Base-by-base conservation (phyloP, 352 stramenopile species). In the Phytophthora citrophthora region DNA sequence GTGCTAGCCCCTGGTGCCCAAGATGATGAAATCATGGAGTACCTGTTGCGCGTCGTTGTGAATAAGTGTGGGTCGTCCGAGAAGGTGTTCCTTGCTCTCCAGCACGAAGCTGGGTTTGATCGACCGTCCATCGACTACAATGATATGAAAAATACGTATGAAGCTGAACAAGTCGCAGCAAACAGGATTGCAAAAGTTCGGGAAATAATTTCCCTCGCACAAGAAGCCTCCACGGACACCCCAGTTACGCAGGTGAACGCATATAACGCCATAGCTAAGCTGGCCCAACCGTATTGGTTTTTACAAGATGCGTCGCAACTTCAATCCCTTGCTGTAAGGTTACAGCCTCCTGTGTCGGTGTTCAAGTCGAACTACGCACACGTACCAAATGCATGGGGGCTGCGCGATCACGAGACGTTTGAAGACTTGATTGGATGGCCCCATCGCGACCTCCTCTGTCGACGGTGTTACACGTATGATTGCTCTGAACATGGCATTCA, bases 381-480 rank as follows among this genome's bases (percentile, higher is more conserved):
- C 32, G 68, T 60, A 45, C 68, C 74, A 16, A 29, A 69, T 1
- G 61, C 43, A 2, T 46, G 79, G 5, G 81, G 81, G 3, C 27
- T 90, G 27, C 80, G 84, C 5, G 54, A 74, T 26, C 61, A 50
- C 7, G 70, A 61, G 15, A 64, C 66, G 0, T 92, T 94, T 38
- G 74, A 79, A 39, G 64, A 83, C 9, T 44, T 90, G 13, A 80
- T 85, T 40, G 88, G 97, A 60, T 89, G 78, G 53, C 29, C 29
- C 29, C 94, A 94, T 70, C 80, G 86, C 0, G 79, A 93, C 54
- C 52, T 98, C 3, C 97, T 97, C 59, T 98, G 94, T 62, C 76
- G 89, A 3, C 77, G 87, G 2, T 98, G 94, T 68, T 97, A 90
- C 60, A 81, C 64, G 0, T 98, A 97, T 73, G 90, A 97, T 67